Evolutionary conservation across 2,329 filamentous ascomycete genomes (phyloP), one percentile per base, ranked within the genome.

Genomic region (Monilinia fructigena): DNA sequence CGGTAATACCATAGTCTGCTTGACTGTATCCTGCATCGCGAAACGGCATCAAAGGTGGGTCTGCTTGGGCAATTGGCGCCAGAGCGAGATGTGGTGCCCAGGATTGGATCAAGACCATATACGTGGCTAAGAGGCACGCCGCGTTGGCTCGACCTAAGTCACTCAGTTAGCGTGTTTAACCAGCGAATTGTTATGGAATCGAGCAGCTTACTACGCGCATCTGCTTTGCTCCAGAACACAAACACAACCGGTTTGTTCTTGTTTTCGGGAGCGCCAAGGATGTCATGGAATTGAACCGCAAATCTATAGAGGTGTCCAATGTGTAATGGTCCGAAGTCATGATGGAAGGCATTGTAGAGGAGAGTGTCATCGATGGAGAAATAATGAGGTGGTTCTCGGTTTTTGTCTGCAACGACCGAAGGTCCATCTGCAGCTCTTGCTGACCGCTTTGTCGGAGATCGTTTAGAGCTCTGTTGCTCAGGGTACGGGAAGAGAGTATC

Each of bases 1-100:
- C 92, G 67, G 90, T 97, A 73, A 99, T 86, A 65, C 92, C 90
- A 76, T 97, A 99, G 79, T 99, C 95, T 68, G 95, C 95, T 79
- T 98, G 94, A 79, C 93, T 97, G 83, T 99, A 99, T 65, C 95
- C 95, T 67, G 95, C 95, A 78, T 99, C 95, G 70, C 95, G 88
- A 85, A 99, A 99, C 14, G 95, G 95, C 95, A 99, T 99, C 82
- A 97, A 86, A 31, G 95, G 95, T 55, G 95, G 95, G 76, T 99
- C 95, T 75, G 96, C 90, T 80, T 99, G 95, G 8, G 95, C 92
- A 76, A 99, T 96, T 18, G 95, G 95, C 16, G 94, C 94, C 53
- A 99, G 85, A 45, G 95, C 95, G 74, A 98, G 82, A 81, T 99
- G 95, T 63, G 95, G 95, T 56, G 95, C 92, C 95, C 95, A 99